These are phyloP conservation scores for Spergularia bocconei DNA, from an alignment of 148 eudicot genomes.

Conservation along the genomic window DNA sequence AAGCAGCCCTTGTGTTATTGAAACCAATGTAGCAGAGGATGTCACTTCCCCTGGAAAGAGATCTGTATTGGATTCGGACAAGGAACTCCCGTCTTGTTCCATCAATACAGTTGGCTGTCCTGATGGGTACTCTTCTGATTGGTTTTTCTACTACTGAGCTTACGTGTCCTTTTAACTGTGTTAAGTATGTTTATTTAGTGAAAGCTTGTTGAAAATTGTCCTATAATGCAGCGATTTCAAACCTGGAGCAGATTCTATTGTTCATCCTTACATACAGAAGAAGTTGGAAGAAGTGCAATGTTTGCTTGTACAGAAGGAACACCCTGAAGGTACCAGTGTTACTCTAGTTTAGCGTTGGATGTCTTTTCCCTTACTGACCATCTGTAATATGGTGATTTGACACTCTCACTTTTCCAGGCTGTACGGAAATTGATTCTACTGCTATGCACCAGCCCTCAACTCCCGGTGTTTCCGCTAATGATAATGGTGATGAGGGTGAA, in stretches of 20 bases:
- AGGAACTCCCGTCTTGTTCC: conserved; percentile 32
- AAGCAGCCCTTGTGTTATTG: conserved; percentile 27
- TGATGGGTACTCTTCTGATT: conserved; percentile 35
- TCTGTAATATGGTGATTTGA: conserved; percentile 24
- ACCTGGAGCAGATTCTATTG: conserved; percentile 35
- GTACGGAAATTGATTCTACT: conserved; percentile 32
- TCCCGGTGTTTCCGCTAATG: conserved; percentile 21
- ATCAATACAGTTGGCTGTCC: conserved; percentile 22
- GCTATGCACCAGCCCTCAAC: conserved; percentile 29
- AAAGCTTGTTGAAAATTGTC: neutral
- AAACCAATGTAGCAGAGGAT: conserved; percentile 34
- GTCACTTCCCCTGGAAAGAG: conserved; percentile 30
- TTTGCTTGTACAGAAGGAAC: conserved; percentile 22
- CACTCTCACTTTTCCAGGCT: conserved; percentile 41
- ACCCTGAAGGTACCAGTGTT: conserved; percentile 37
- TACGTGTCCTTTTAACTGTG: neutral
- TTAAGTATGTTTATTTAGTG: conserved; percentile 5
- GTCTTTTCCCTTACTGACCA: conserved; percentile 11
- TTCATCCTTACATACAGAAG: conserved; percentile 57
- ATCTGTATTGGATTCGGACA: conserved; percentile 30
- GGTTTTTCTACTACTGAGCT: neutral
- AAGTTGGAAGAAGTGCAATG: conserved; percentile 44
- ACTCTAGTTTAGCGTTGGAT: conserved; percentile 19
- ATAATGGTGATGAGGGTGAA: conserved; percentile 28
- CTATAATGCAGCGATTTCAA: conserved; percentile 47